Base-by-base conservation (phyloP, 73 alveolate genomes). In the Symbiodinium pilosum region DNA sequence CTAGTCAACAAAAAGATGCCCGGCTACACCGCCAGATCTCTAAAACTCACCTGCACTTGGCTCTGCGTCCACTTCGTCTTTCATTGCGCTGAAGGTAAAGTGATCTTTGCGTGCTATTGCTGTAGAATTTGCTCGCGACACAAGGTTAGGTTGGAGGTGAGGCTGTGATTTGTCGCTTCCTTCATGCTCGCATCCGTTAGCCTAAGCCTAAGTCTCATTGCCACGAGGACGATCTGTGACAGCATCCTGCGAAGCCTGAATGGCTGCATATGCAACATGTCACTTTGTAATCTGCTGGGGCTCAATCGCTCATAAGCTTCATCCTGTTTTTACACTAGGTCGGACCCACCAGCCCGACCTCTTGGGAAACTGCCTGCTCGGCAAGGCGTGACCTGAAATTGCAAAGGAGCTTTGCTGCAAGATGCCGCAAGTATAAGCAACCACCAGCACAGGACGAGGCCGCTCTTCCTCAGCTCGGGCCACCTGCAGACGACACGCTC, bases 391-490 rank as follows among this genome's bases (percentile, higher is more conserved):
- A 64, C 77, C 77, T 64, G 3, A 5, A 54, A 24, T 3, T 12
- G 34, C 7, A 21, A 8, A 47, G n/a, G n/a, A n/a, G n/a, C n/a
- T n/a, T n/a, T n/a, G n/a, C n/a, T n/a, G 59, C 59, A 47, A 47
- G 59, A 47, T 47, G n/a, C n/a, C n/a, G n/a, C n/a, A n/a, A n/a
- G n/a, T n/a, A n/a, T n/a, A 47, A 14, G 59, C 59, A 47, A 47
- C 59, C 14, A n/a, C n/a, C n/a, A n/a, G n/a, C 59, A 11, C 21
- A 83, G 59, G 91, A 9, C 44, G 28, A 38, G 3, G 91, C 68
- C 59, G 71, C 44, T 88, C 95, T 59, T 88, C 95, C 86, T 88
- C 95, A 12, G 86, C 95, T 2, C 95, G 95, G 11, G 95, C 95
- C 26, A 68, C 95, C 95, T 88, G 28, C 39, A 36, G 38, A 64